Percentiles rank a stretch among this genome's conserved stretches.
phyloP scores from a whole-genome alignment of 441 rosid genomes.

The Pelargonium cotyledonis region DNA sequence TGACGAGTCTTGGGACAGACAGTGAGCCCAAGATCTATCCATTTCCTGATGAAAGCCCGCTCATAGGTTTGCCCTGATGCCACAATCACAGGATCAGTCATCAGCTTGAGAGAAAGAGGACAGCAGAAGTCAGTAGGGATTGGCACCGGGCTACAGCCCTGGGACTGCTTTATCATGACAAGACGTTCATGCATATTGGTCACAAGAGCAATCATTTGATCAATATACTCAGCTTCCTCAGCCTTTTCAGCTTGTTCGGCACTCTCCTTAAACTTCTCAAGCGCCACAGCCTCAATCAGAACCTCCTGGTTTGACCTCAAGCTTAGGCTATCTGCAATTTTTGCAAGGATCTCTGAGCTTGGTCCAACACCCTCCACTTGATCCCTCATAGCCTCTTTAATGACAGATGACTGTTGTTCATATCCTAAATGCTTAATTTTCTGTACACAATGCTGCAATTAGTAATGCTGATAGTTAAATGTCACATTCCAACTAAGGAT shows the following conservation, averaged over 20 bases:
- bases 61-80: slow-evolving; percentile 94
- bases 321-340: slow-evolving; percentile 57
- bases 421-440: slow-evolving; percentile 52
- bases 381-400: slow-evolving; percentile 49
- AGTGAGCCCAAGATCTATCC: slow-evolving; percentile 84
- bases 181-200: slow-evolving; percentile 67
- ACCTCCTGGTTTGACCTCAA: slow-evolving; percentile 83
- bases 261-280: slow-evolving; percentile 69
- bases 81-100: slow-evolving; percentile 96
- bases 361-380: slow-evolving; percentile 50
- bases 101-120: slow-evolving; percentile 87
- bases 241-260: slow-evolving; percentile 64
- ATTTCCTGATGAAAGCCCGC: slow-evolving; percentile 69
- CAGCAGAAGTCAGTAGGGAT: slow-evolving; percentile 87
- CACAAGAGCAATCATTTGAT: slow-evolving; percentile 52
- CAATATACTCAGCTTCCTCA: slow-evolving; percentile 52
- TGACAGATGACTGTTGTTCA: slow-evolving; percentile 43
- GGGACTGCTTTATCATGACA: slow-evolving; percentile 53
- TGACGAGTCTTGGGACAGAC: slow-evolving; percentile 91
- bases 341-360: slow-evolving; percentile 49
- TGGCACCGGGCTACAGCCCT: slow-evolving; percentile 47
- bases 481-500: slow-evolving; percentile 12
- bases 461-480: slow-evolving; percentile 13
- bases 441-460: slow-evolving; percentile 54
- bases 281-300: slow-evolving; percentile 84